Evolutionary conservation across 768 basidiomycete species (phyloP).

Genomic region (Pulveroboletus frians): DNA sequence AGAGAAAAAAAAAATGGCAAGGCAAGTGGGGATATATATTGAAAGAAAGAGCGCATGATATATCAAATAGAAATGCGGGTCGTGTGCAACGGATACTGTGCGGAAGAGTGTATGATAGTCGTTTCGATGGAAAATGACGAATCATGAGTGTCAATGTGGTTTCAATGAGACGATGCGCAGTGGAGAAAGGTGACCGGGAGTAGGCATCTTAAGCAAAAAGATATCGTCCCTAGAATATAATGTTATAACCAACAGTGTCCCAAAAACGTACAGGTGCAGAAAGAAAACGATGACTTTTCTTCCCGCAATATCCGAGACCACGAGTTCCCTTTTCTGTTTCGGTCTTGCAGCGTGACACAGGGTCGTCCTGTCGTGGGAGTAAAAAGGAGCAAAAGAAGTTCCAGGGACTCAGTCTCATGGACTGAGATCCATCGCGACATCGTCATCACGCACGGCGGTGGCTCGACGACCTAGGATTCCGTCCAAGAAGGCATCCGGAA

Average conservation of each 20-base stretch:
- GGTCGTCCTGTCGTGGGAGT: slow-evolving; percentile 1
- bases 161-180: slow-evolving; percentile 2
- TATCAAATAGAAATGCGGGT: slow-evolving; percentile 26
- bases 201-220: slow-evolving; percentile 25
- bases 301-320: slow-evolving; percentile 19
- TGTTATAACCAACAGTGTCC: slow-evolving; percentile 34
- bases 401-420: slow-evolving; percentile 20
- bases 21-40: not conserved
- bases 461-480: slow-evolving; percentile 45
- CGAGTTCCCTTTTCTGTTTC: slow-evolving; percentile 6
- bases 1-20: not conserved
- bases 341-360: slow-evolving; percentile 2
- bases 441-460: slow-evolving; percentile 10
- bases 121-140: slow-evolving; percentile 12
- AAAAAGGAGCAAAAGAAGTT: not conserved
- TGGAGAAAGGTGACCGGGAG: slow-evolving; percentile 12
- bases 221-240: slow-evolving; percentile 32
- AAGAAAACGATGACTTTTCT: slow-evolving; percentile 9
- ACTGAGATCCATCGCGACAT: slow-evolving; percentile 38
- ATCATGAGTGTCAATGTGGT: slow-evolving; percentile 26
- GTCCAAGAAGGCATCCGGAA: slow-evolving; percentile 57
- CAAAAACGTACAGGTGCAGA: slow-evolving; percentile 30
- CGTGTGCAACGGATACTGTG: slow-evolving; percentile 30
- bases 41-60: not conserved
- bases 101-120: slow-evolving; percentile 21